A percentile compares a stretch with the other conserved stretches of the same genome.
Conservation (phyloP, 2,329 filamentous ascomycete species). For the Epichloe sp. region DNA sequence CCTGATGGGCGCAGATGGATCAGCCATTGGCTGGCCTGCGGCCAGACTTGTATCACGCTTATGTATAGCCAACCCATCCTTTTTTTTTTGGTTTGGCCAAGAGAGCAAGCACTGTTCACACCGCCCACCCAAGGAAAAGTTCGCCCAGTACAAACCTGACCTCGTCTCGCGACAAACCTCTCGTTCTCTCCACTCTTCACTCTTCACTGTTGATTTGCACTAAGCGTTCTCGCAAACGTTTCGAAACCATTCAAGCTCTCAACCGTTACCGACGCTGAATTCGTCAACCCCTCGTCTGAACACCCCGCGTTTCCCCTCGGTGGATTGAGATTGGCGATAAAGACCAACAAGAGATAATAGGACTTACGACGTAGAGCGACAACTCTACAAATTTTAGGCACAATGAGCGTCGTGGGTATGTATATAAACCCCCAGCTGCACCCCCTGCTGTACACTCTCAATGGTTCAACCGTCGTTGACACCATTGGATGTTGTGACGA, state of each 20-base stretch:
- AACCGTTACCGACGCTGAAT: background rate
- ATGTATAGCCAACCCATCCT: background rate
- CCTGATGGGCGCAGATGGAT: background rate
- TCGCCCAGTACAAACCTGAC: background rate
- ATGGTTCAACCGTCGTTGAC: background rate
- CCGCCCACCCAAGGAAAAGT: conserved; percentile 4
- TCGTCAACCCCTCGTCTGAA: background rate
- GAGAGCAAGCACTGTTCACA: background rate
- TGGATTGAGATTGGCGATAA: conserved; percentile 4
- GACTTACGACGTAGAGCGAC: conserved; percentile 7
- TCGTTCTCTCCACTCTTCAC: background rate
- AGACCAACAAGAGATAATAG: conserved; percentile 1
- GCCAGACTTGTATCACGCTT: background rate
- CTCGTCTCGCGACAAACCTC: background rate
- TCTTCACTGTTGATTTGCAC: background rate
- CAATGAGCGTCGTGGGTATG: conserved; percentile 44
- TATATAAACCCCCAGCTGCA: conserved; percentile 7
- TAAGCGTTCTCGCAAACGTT: background rate
- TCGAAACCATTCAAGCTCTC: background rate
- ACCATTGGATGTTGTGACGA: background rate
- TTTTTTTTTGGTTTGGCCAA: background rate
- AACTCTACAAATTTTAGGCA: conserved; percentile 19
- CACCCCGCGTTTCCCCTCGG: conserved; percentile 1
- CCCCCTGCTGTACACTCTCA: background rate
- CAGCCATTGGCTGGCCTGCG: background rate